Conservation (phyloP, 2,329 filamentous ascomycete species). For the Endoconidiophora polonica region DNA sequence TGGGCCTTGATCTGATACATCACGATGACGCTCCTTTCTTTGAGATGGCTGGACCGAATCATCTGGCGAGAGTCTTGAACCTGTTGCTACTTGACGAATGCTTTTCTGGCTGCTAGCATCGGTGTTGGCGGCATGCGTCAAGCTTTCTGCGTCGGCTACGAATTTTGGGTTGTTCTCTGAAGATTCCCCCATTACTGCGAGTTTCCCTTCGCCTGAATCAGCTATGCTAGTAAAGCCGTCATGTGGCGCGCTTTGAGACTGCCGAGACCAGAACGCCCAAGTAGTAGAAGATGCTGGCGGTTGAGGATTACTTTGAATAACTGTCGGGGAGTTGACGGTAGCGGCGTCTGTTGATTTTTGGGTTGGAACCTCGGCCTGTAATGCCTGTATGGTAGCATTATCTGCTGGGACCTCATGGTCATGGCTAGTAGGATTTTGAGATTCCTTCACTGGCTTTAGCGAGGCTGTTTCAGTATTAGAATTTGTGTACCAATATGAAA, state of each 20-base stretch:
- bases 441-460: neutral
- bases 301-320: too few species aligned
- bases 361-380: neutral
- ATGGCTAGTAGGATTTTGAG: neutral
- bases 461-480: neutral
- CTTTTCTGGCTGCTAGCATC: neutral
- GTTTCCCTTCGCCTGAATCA: conserved; percentile 19
- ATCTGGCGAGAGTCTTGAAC: neutral
- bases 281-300: conserved; percentile 37
- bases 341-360: conserved; percentile 15
- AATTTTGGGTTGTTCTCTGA: conserved; percentile 38
- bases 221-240: conserved; percentile 15
- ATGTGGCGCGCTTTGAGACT: conserved; percentile 23
- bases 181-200: conserved; percentile 40
- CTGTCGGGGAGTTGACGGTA: too few species aligned
- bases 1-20: neutral
- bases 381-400: neutral
- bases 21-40: conserved; percentile 3
- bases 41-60: neutral
- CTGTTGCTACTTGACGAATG: neutral
- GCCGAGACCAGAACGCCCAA: conserved; percentile 69
- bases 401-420: neutral
- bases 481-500: too few species aligned
- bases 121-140: neutral
- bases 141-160: conserved; percentile 17